Percentiles rank a stretch among this genome's conserved stretches.
phyloP scores from a whole-genome alignment of 345 rosid genomes.

The Cochlearia excelsa region DNA sequence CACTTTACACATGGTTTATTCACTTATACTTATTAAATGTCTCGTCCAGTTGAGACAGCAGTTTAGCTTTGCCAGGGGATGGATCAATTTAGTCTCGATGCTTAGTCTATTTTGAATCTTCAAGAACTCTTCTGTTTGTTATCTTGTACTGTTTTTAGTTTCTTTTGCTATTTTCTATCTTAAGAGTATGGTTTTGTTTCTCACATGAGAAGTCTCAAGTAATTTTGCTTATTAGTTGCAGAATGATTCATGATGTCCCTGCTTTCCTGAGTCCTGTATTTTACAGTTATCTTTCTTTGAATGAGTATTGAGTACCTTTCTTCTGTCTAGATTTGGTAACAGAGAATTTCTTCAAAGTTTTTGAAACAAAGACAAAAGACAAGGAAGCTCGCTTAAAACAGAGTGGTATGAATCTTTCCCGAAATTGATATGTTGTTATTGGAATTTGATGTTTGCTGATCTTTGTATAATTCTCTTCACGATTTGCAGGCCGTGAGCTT shows the following conservation, averaged over 20 bases:
- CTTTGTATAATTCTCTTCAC: slow-evolving; percentile 11
- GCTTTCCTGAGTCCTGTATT: background rate
- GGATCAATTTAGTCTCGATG: too few relatives aligned
- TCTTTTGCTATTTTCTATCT: slow-evolving; percentile 2
- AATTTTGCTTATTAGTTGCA: slow-evolving; percentile 2
- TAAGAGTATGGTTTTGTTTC: background rate
- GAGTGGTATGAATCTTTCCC: slow-evolving; percentile 54
- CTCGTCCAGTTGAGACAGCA: too few relatives aligned
- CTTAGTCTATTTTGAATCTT: background rate
- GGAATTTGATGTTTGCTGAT: slow-evolving; percentile 25
- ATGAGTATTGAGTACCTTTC: slow-evolving; percentile 30
- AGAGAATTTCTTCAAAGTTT: slow-evolving; percentile 64
- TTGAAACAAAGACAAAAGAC: slow-evolving; percentile 81
- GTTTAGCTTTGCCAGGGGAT: too few relatives aligned
- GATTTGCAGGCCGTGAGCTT: slow-evolving; percentile 68
- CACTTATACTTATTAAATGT: too few relatives aligned
- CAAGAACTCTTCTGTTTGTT: background rate
- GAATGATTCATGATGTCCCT: slow-evolving; percentile 17
- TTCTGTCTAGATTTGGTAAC: slow-evolving; percentile 57
- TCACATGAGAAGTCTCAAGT: slow-evolving; percentile 13
- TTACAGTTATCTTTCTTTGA: slow-evolving; percentile 9
- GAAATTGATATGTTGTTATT: background rate
- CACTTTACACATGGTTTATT: too few relatives aligned
- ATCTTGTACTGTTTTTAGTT: slow-evolving; percentile 2
- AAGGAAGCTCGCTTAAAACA: slow-evolving; percentile 67